These are phyloP conservation scores for Dioszegia hungarica DNA, from an alignment of 768 basidiomycete genomes.

Conservation along the genomic window DNA sequence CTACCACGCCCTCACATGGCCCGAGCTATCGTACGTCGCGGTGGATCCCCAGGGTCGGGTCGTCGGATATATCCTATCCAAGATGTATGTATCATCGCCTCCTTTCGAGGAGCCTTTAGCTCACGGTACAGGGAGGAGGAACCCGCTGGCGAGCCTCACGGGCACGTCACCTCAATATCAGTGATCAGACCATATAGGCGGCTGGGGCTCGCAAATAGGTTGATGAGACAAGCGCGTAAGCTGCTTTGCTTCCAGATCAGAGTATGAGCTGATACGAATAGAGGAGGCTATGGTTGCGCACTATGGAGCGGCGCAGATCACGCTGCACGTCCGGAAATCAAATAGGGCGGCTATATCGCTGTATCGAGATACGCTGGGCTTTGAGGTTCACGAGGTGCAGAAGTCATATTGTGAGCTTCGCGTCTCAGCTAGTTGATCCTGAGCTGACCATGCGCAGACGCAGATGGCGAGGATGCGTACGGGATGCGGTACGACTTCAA, in stretches of 20 bases:
- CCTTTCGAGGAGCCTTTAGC: neutral
- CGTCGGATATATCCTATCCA: slow-evolving; percentile 92
- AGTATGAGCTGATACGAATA: slow-evolving; percentile 41
- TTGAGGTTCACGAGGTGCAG: slow-evolving; percentile 78
- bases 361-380: slow-evolving; percentile 84
- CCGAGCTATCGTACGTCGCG: slow-evolving; percentile 85
- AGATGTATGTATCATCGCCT: slow-evolving; percentile 63
- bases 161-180: slow-evolving; percentile 95
- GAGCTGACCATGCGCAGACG: slow-evolving; percentile 56
- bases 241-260: neutral
- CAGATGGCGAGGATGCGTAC: slow-evolving; percentile 91
- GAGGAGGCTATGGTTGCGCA: slow-evolving; percentile 86
- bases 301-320: slow-evolving; percentile 79
- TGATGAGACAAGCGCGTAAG: slow-evolving; percentile 90
- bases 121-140: slow-evolving; percentile 54
- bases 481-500: slow-evolving; percentile 66
- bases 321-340: slow-evolving; percentile 88
- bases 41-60: slow-evolving; percentile 83
- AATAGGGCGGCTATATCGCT: slow-evolving; percentile 84
- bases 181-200: slow-evolving; percentile 84
- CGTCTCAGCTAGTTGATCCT: neutral
- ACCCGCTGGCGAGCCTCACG: slow-evolving; percentile 62
- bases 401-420: slow-evolving; percentile 81
- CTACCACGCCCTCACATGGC: slow-evolving; percentile 88
- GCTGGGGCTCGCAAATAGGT: slow-evolving; percentile 85